Evolutionary conservation across 352 stramenopile genomes (phyloP).

Genomic region (Globisporangium rhizosaccharum): DNA sequence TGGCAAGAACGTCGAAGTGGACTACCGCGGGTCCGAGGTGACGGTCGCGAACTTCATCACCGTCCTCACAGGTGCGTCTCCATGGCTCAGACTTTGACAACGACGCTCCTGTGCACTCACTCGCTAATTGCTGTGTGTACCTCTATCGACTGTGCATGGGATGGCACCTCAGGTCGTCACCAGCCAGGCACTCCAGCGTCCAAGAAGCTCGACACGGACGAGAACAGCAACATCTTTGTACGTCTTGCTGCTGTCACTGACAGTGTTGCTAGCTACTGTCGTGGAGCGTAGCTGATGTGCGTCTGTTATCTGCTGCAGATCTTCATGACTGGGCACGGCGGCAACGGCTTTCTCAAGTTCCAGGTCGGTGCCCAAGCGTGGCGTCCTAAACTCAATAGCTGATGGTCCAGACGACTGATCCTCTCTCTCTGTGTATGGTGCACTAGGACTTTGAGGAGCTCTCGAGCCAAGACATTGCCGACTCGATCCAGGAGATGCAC

Average conservation of each 20-base stretch:
- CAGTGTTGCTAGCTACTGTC: slow-evolving; percentile 6
- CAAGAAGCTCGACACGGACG: slow-evolving; percentile 86
- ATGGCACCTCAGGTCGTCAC: slow-evolving; percentile 54
- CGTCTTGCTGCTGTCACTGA: slow-evolving; percentile 39
- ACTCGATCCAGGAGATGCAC: slow-evolving; percentile 93
- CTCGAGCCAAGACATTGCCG: slow-evolving; percentile 91
- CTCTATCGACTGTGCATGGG: not conserved
- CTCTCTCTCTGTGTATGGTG: not conserved
- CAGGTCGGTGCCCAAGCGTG: slow-evolving; percentile 43
- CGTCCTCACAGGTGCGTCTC: slow-evolving; percentile 74
- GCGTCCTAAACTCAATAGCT: not conserved
- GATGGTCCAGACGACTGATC: not conserved
- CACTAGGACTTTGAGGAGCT: slow-evolving; percentile 93
- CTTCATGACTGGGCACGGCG: slow-evolving; percentile 94
- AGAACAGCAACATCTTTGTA: slow-evolving; percentile 89
- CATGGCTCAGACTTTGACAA: not conserved
- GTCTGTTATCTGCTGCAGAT: slow-evolving; percentile 29
- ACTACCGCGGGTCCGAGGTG: slow-evolving; percentile 95
- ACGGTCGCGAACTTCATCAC: slow-evolving; percentile 96
- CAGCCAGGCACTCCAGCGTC: slow-evolving; percentile 83
- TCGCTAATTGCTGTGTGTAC: not conserved
- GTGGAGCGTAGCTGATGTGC: not conserved
- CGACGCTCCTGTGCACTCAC: not conserved
- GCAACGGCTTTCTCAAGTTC: slow-evolving; percentile 98
- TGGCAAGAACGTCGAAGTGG: slow-evolving; percentile 89